Evolutionary conservation across 345 rosid genomes (phyloP), one percentile per base, ranked within the genome.

Genomic region (Moricandia moricandioides): DNA sequence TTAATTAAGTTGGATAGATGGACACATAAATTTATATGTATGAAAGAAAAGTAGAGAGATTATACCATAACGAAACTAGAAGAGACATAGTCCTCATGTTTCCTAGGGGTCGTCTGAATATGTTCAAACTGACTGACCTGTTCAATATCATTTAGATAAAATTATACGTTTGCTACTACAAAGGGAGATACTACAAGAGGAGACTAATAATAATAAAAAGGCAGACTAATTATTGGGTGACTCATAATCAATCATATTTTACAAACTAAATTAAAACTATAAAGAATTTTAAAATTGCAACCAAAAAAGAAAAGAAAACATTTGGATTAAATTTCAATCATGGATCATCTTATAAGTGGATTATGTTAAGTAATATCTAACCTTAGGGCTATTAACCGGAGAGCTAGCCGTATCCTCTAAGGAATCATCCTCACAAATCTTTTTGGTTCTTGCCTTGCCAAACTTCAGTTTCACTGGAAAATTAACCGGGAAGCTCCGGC

Each of bases 381-480:
- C 97, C 91, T 89, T 91, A 64, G 96, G 93, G 73, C 91, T 88
- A 57, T 83, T 88, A 58, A 84, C 88, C 74, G 97, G 96, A 74
- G 98, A 93, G 70, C 88, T 93, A 56, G 97, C 98, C 59, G 98
- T 93, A 63, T 93, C 98, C 75, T 93, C 97, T 79, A 93, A 83
- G 55, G 93, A 88, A 70, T 91, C 93, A 77, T 91, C 97, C 34
- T 73, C 76, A 2, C 58, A 78, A 63, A 90, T 81, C 62, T 83
- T 78, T 51, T 69, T 80, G 76, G 84, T 79, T 84, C 88, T 86
- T 66, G 75, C 83, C 70, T 81, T 87, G 79, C 85, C 81, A 75
- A 83, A 81, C 78, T 74, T 83, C 59, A 85, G 51, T 30, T 86
- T 86, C 60, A 52, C 79, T 1, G 87, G 85, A 52, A 68, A 68